Evolutionary conservation across 805 yeast species (phyloP).

Genomic region (Pichia nanzhaoensis): DNA sequence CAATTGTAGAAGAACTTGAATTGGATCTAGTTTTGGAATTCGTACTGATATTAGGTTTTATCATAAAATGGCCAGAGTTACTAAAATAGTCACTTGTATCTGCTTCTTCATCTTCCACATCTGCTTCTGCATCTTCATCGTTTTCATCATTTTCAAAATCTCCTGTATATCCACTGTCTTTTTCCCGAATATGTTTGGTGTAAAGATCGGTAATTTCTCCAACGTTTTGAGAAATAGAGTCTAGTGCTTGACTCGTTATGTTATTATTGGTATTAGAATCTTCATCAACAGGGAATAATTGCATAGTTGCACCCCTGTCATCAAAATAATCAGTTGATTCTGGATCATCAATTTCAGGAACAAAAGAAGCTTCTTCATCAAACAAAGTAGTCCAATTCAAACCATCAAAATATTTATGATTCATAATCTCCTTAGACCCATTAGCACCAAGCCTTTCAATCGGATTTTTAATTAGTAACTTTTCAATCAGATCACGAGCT

Average conservation of each 20-base stretch:
- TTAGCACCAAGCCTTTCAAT: conserved; percentile 62
- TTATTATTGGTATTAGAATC: neutral
- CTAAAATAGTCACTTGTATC: neutral
- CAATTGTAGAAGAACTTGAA: conserved; percentile 25
- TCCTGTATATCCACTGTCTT: conserved; percentile 5
- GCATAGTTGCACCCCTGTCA: conserved; percentile 73
- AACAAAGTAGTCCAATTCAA: conserved; percentile 72
- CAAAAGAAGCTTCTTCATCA: conserved; percentile 69
- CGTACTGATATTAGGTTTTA: neutral
- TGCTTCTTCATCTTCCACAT: conserved; percentile 3
- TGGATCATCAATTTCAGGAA: conserved; percentile 73
- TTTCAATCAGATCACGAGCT: conserved; percentile 68
- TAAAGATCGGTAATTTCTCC: neutral
- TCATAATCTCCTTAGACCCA: conserved; percentile 73
- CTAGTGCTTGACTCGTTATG: no score
- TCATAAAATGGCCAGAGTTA: neutral
- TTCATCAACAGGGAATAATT: conserved; percentile 42
- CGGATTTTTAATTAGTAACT: conserved; percentile 60
- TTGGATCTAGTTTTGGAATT: conserved; percentile 4
- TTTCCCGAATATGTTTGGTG: neutral
- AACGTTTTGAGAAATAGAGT: no score
- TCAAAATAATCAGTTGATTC: conserved; percentile 91
- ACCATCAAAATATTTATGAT: conserved; percentile 68
- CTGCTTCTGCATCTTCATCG: conserved; percentile 13
- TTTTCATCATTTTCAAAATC: conserved; percentile 28